Conservation (phyloP, 2,329 filamentous ascomycete genomes). For the Ceratocystis lukuohia region DNA sequence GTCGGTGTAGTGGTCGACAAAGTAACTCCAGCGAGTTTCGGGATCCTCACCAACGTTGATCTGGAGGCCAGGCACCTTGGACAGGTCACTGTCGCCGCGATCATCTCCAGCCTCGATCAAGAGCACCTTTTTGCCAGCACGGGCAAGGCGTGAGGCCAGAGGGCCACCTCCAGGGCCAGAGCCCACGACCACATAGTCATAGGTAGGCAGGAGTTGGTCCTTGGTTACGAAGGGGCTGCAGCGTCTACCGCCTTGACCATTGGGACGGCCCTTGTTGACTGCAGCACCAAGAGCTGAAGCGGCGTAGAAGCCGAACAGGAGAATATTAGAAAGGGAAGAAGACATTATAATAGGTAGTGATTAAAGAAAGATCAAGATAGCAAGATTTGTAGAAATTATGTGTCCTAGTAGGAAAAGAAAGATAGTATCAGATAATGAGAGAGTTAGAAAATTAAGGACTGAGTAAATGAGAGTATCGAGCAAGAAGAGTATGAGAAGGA, state of each 20-base stretch:
- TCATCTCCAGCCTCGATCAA: constrained; percentile 47
- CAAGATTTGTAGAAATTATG: too few species aligned
- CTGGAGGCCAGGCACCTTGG: constrained; percentile 24
- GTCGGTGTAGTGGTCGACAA: constrained; percentile 44
- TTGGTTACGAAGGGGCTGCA: constrained; percentile 11
- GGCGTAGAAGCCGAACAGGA: constrained; percentile 12
- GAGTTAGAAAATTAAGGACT: too few species aligned
- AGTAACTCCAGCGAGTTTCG: constrained; percentile 42
- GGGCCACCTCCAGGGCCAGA: constrained; percentile 44
- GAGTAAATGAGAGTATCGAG: not conserved
- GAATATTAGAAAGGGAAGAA: constrained; percentile 7
- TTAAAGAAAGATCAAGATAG: not conserved
- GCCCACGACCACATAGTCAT: constrained; percentile 48
- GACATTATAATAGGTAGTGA: not conserved
- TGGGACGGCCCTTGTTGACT: not conserved
- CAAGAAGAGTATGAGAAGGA: constrained; percentile 1
- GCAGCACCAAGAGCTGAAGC: constrained; percentile 8
- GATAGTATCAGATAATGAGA: not conserved
- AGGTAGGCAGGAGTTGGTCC: constrained; percentile 22
- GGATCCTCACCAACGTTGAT: constrained; percentile 24
- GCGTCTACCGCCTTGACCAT: not conserved
- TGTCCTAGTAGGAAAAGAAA: not conserved
- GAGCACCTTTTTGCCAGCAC: constrained; percentile 43
- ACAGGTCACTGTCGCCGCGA: constrained; percentile 29
- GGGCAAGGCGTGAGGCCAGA: constrained; percentile 41